Base-by-base conservation (phyloP, 805 yeast species). In the Candida caryicola region DNA sequence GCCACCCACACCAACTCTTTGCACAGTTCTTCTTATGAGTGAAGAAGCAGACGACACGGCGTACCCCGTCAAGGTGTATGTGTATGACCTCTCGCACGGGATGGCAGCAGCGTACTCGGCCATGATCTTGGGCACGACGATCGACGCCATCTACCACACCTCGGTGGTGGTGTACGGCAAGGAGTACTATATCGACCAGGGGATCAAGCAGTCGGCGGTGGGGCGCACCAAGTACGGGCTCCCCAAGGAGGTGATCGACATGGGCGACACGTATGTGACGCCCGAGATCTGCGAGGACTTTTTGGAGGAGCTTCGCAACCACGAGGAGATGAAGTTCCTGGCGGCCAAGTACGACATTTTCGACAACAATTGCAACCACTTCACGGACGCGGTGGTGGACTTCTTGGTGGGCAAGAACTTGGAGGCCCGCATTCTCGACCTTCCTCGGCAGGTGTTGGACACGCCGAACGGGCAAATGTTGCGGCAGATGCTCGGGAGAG, bases 61-160 rank as follows among this genome's bases (percentile, higher is more conserved):
- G 5, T 60, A 42, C 39, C 60, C 69, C 3, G 83, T 79, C 7
- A 59, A 76, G 46, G 71, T 79, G 3, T 74, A 77, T 50, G 82
- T 81, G 8, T 81, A 81, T 49, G 88, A 81, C 47, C 67, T 81
- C 15, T 76, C 85, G 1, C 70, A 64, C 21, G 87, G 87, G 0
- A 53, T 81, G 43, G 88, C 88, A 4, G 64, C 71, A 8, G 49
- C 64, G 15, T 64, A 74, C 47, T 66, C 82, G 4, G 72, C 66
- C 13, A 65, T 67, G 57, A 50, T 81, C 6, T 55, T 81, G 2
- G 87, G 86, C 4, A 51, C 58, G n/a, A 50, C 55, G 5, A 52
- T 78, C 6, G 85, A 81, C 19, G 88, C 86, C 10, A 71, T 81
- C 5, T 82, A 81, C 67, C 88, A 81, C 54, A 81, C 86, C 1